phyloP scores from a whole-genome alignment of 2,329 filamentous ascomycete species.

The Sporothrix brasiliensis region DNA sequence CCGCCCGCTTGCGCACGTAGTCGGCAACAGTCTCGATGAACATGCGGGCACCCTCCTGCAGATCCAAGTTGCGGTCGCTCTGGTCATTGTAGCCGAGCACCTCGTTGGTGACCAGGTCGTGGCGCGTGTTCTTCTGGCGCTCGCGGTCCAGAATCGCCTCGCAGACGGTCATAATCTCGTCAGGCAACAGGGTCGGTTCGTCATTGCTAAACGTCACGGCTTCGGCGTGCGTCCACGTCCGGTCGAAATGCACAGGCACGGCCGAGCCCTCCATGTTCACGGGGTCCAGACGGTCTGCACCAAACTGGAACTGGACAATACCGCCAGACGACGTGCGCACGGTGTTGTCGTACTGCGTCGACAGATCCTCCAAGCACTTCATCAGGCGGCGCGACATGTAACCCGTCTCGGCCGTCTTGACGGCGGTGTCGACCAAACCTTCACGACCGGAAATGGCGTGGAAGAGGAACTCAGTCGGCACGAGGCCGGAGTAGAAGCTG shows the following conservation, averaged over 20 bases:
- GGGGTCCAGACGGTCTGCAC: slow-evolving; percentile 92
- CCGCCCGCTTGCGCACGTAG: slow-evolving; percentile 66
- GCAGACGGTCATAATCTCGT: slow-evolving; percentile 71
- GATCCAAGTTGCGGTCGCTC: slow-evolving; percentile 70
- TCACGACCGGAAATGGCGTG: slow-evolving; percentile 98
- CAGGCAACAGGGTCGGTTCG: slow-evolving; percentile 72
- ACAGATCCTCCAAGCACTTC: slow-evolving; percentile 96
- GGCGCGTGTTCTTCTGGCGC: slow-evolving; percentile 64
- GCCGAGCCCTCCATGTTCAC: slow-evolving; percentile 97
- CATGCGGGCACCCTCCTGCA: slow-evolving; percentile 77
- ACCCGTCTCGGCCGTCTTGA: slow-evolving; percentile 97
- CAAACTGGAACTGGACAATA: slow-evolving; percentile 96
- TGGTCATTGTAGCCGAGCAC: slow-evolving; percentile 70
- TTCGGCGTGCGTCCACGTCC: slow-evolving; percentile 83
- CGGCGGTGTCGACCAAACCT: slow-evolving; percentile 96
- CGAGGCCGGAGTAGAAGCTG: slow-evolving; percentile 92
- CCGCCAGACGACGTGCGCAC: slow-evolving; percentile 86
- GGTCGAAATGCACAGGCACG: slow-evolving; percentile 86
- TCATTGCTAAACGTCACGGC: slow-evolving; percentile 76
- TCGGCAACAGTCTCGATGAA: slow-evolving; percentile 79
- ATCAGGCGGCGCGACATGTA: slow-evolving; percentile 98
- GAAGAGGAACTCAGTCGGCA: slow-evolving; percentile 92
- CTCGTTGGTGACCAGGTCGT: slow-evolving; percentile 63
- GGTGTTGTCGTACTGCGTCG: slow-evolving; percentile 90
- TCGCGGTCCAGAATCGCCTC: slow-evolving; percentile 68